Evolutionary conservation across 1,284 basidiomycete species (phyloP), one percentile per base, ranked within the genome.

Genomic region (Limonomyces culmigenus): DNA sequence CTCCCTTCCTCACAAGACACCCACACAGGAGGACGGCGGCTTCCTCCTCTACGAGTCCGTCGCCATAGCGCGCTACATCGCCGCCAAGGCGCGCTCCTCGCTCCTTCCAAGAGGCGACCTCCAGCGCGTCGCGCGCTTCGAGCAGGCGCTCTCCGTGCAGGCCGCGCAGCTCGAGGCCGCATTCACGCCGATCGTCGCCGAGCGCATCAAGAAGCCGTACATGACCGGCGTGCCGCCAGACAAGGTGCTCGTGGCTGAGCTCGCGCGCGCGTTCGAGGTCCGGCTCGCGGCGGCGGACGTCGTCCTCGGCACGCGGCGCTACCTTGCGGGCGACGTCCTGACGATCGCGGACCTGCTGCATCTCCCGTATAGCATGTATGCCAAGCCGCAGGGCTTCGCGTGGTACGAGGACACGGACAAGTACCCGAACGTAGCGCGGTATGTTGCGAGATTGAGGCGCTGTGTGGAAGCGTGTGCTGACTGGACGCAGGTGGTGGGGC

Each of bases 81-180:
- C 57, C 35, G 51, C 53, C 38, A 67, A 68, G 46, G 19, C 19
- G 10, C 12, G 34, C 8, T 21, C 19, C 4, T 8, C 34, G 3
- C 14, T 63, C 65, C 39, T 44, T 53, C 5, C 42, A 47, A 36
- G 42, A 57, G 61, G 29, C 54, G 47, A 56, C 44, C 40, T 49
- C n/a, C 49, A 58, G 38, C n/a, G n/a, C n/a, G n/a, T n/a, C n/a
- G n/a, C n/a, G n/a, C n/a, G n/a, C n/a, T n/a, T n/a, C n/a, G 58
- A 49, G 2, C 53, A 51, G 19, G 67, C 61, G 17, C 47, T 56
- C 19, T 72, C 71, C 47, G 70, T 75, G 50, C 65, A 70, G 48
- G 74, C 70, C 1, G 60, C 58, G 19, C 63, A 60, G 16, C 52
- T 69, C 44, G 74, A 77, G n/a, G n/a, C n/a, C n/a, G n/a, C n/a